Conservation (phyloP, 352 stramenopile genomes). For the Blastocystis sp. region DNA sequence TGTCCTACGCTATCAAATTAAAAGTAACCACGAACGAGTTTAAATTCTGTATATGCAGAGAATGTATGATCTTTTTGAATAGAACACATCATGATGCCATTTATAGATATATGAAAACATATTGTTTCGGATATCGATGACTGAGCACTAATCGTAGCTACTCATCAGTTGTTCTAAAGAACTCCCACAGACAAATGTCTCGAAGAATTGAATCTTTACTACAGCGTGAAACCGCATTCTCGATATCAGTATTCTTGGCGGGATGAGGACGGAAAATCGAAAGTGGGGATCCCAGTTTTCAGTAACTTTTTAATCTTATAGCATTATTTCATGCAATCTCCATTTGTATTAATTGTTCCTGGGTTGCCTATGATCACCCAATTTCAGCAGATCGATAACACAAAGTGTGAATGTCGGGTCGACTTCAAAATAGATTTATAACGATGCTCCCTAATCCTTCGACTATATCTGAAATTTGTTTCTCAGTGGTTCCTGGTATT, state of each 20-base stretch:
- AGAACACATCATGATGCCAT: slow-evolving; percentile 9
- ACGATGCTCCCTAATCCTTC: slow-evolving; percentile 17
- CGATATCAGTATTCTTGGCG: not conserved
- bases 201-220: slow-evolving; percentile 15
- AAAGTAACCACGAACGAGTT: not conserved
- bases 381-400: slow-evolving; percentile 44
- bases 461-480: slow-evolving; percentile 27
- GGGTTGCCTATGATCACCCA: slow-evolving; percentile 19
- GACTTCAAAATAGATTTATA: slow-evolving; percentile 1
- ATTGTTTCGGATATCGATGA: slow-evolving; percentile 15
- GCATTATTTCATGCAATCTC: not conserved
- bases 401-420: not conserved
- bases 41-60: slow-evolving; percentile 30
- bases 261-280: no score
- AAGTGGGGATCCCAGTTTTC: no score
- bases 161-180: not conserved
- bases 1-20: not conserved
- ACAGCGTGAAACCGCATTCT: slow-evolving; percentile 15
- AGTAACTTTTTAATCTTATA: not conserved
- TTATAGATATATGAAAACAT: slow-evolving; percentile 19
- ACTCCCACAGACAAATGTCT: slow-evolving; percentile 16
- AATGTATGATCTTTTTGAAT: slow-evolving; percentile 51
- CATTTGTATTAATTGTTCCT: slow-evolving; percentile 56
- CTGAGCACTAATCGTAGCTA: slow-evolving; percentile 32
- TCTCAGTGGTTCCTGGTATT: slow-evolving; percentile 11